These are phyloP conservation scores for Pluteus cervinus DNA, from an alignment of 768 basidiomycete species.

Conservation along the genomic window DNA sequence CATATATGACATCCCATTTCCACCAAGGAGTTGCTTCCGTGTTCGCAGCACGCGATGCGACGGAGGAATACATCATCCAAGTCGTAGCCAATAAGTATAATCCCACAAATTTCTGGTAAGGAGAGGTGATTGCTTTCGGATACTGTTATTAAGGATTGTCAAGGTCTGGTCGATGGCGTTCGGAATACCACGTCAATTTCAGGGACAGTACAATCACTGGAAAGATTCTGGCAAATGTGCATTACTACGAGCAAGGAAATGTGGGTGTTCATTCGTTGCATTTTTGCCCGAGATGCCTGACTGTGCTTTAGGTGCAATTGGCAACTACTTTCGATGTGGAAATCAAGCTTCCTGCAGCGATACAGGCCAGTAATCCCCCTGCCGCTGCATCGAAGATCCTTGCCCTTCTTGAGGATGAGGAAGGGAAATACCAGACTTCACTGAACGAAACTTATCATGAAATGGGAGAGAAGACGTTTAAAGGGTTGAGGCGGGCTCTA, in stretches of 20 bases:
- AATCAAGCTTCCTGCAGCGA: constrained; percentile 55
- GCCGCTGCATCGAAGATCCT: constrained; percentile 66
- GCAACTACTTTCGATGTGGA: constrained; percentile 65
- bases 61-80: constrained; percentile 58
- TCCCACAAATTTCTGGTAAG: constrained; percentile 85
- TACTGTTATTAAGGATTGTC: too few relatives aligned
- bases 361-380: constrained; percentile 43
- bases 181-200: constrained; percentile 73
- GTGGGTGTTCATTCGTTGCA: constrained; percentile 45
- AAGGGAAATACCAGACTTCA: constrained; percentile 71
- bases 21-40: constrained; percentile 72
- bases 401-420: constrained; percentile 76
- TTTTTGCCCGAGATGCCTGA: neutral
- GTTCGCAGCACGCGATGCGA: constrained; percentile 45
- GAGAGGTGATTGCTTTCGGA: too few relatives aligned
- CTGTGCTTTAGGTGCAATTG: constrained; percentile 72
- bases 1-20: constrained; percentile 80
- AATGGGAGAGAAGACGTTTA: constrained; percentile 93
- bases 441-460: constrained; percentile 81
- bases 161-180: constrained; percentile 96
- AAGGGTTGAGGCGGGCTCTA: constrained; percentile 80
- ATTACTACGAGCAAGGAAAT: constrained; percentile 98
- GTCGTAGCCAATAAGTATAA: constrained; percentile 97
- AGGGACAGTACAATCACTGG: constrained; percentile 60
- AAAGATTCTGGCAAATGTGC: constrained; percentile 75